Base-by-base conservation (phyloP, 768 basidiomycete genomes). In the Lactarius quietus region DNA sequence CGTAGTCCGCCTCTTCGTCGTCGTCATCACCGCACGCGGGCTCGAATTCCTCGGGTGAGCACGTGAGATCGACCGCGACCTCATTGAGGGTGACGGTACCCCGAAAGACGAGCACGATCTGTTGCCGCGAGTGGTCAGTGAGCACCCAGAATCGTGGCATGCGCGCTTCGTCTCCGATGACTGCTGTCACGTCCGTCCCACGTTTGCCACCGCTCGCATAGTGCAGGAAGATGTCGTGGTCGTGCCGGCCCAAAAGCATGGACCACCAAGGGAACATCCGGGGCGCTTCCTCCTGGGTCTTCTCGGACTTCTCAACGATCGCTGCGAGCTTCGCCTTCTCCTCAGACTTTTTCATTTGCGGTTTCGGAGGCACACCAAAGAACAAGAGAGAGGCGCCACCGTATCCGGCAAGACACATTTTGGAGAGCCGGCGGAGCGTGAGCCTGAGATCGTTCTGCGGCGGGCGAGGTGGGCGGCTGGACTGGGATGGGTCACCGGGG, bases 111-210 rank as follows among this genome's bases (percentile, higher is more conserved):
- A 93, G 82, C 12, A 93, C 88, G 56, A 93, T 82, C 73, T 93
- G 88, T 6, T 76, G 78, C 43, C 92, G 81, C 53, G 81, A 81
- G 71, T 94, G 88, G 73, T 93, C 92, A 0, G 90, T 92, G 23
- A 94, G 79, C 4, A 93, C 87, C 91, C 92, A 93, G 73, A 88
- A 93, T 39, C 90, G 81, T 3, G 92, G 92, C 86, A 92, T 89
- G 66, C 86, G 80, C 66, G 84, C 82, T 68, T 88, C 86, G 55
- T 81, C 78, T 17, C 89, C 88, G 28, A 88, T 80, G 38, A 86
- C 84, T 9, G 87, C 87, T 3, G 70, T 70, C 18, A 69, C 62
- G 28, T 60, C 63, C 38, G 63, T 59, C 20, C 43, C 38, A 7
- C 65, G 29, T 3, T 61, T 64, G 18, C 70, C 71, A 5, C 72